Conservation (phyloP, 2,329 filamentous ascomycete genomes). For the Xylariaceae sp. region DNA sequence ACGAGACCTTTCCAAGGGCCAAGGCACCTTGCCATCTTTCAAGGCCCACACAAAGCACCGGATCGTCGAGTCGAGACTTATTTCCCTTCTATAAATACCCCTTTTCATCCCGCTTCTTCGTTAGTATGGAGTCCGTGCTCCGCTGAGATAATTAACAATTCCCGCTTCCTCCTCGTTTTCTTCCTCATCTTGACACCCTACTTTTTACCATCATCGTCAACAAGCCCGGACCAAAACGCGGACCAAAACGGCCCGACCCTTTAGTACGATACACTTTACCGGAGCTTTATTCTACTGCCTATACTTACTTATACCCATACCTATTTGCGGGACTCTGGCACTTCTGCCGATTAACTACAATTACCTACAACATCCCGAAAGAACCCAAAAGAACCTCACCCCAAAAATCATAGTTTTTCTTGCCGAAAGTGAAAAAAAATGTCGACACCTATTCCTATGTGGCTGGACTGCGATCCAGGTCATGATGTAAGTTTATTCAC, state of each 20-base stretch:
- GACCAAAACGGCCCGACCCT: not conserved
- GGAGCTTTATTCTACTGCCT: not conserved
- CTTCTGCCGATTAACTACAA: too few species aligned
- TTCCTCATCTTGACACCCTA: not conserved
- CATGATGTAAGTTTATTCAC: conserved; percentile 54
- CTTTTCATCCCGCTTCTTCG: not conserved
- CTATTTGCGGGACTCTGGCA: not conserved
- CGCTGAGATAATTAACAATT: not conserved
- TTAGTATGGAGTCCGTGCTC: not conserved
- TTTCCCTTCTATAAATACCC: not conserved
- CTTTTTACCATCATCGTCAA: not conserved
- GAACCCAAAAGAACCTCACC: not conserved
- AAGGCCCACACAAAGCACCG: conserved; percentile 15
- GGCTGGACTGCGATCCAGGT: conserved; percentile 58
- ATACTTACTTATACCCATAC: not conserved
- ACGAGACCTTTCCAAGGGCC: not conserved
- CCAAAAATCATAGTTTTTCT: not conserved
- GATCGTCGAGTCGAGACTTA: not conserved
- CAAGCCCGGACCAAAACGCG: not conserved
- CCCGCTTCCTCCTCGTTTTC: not conserved
- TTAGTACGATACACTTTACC: not conserved
- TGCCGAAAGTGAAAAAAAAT: conserved; percentile 12
- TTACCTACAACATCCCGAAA: too few species aligned
- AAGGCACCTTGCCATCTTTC: not conserved
- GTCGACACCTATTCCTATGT: conserved; percentile 44